phyloP scores from a whole-genome alignment of 1,139 yeast genomes.

The Blastobotrys buckinghamii region DNA sequence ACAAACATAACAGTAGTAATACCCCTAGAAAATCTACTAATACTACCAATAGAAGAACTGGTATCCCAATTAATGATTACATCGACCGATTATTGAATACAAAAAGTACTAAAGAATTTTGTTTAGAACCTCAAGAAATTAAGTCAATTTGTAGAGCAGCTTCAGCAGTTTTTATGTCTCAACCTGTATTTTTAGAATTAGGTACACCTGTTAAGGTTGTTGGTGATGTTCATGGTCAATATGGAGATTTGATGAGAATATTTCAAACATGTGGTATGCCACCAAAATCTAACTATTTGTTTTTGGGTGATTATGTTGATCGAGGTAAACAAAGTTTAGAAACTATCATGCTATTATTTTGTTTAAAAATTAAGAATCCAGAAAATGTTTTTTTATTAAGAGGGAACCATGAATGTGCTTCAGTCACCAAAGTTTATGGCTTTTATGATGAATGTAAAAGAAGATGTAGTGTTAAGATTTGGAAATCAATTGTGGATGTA shows the following conservation, averaged over 20 bases:
- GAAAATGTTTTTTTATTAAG: conserved; percentile 77
- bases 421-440: conserved; percentile 78
- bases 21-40: not conserved
- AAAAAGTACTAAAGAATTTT: conserved; percentile 19
- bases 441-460: conserved; percentile 87
- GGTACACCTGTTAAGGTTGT: conserved; percentile 84
- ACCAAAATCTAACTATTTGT: conserved; percentile 69
- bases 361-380: conserved; percentile 75
- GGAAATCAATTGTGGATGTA: conserved; percentile 77
- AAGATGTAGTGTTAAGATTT: conserved; percentile 55
- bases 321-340: conserved; percentile 80
- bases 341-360: conserved; percentile 63
- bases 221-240: conserved; percentile 87
- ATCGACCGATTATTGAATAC: conserved; percentile 22
- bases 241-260: conserved; percentile 65
- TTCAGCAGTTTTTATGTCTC: conserved; percentile 63
- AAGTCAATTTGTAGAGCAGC: conserved; percentile 61
- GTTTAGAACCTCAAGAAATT: conserved; percentile 48
- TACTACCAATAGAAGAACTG: not conserved
- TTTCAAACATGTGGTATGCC: conserved; percentile 77
- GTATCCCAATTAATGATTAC: conserved; percentile 15
- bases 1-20: no score
- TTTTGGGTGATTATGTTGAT: conserved; percentile 82
- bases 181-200: conserved; percentile 69
- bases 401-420: conserved; percentile 84